These are phyloP conservation scores for Ustilago cynodontis DNA, from an alignment of 1,284 basidiomycete genomes.

Conservation along the genomic window DNA sequence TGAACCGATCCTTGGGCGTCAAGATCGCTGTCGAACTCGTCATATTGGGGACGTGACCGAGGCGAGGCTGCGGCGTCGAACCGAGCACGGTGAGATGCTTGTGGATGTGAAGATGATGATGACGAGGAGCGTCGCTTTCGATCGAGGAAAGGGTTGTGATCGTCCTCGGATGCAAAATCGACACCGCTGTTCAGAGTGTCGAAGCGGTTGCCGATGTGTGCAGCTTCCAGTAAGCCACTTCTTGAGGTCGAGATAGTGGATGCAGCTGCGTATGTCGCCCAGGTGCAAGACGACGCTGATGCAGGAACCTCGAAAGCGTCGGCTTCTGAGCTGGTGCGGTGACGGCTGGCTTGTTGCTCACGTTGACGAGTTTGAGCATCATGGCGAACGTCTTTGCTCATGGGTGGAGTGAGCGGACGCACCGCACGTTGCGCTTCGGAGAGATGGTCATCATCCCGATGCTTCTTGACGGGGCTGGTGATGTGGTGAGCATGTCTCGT, in stretches of 20 bases:
- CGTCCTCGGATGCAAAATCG: constrained; percentile 39
- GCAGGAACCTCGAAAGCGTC: constrained; percentile 8
- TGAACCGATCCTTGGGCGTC: constrained; percentile 39
- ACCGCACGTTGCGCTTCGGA: constrained; percentile 20
- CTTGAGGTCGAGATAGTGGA: neutral
- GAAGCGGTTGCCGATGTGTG: constrained; percentile 15
- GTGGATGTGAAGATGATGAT: constrained; percentile 5
- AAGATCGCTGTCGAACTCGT: constrained; percentile 44
- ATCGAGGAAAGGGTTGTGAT: constrained; percentile 44
- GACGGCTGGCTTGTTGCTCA: constrained; percentile 18
- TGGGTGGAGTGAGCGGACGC: constrained; percentile 42
- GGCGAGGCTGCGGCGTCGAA: neutral
- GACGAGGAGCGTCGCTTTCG: constrained; percentile 1
- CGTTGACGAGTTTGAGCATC: constrained; percentile 12
- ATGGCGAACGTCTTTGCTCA: constrained; percentile 51
- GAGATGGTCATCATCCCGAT: constrained; percentile 9
- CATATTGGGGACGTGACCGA: constrained; percentile 18
- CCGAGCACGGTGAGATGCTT: neutral
- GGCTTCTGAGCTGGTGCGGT: constrained; percentile 27
- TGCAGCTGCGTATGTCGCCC: neutral
- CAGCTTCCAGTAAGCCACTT: constrained; percentile 4
- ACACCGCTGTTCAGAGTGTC: constrained; percentile 21
- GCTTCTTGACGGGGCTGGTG: constrained; percentile 41
- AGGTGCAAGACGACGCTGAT: constrained; percentile 9
- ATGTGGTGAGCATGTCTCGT: constrained; percentile 21